Evolutionary conservation across 164 flowering plant genomes (phyloP), one percentile per base, ranked within the genome.

Genomic region (Magnolia officinalis): DNA sequence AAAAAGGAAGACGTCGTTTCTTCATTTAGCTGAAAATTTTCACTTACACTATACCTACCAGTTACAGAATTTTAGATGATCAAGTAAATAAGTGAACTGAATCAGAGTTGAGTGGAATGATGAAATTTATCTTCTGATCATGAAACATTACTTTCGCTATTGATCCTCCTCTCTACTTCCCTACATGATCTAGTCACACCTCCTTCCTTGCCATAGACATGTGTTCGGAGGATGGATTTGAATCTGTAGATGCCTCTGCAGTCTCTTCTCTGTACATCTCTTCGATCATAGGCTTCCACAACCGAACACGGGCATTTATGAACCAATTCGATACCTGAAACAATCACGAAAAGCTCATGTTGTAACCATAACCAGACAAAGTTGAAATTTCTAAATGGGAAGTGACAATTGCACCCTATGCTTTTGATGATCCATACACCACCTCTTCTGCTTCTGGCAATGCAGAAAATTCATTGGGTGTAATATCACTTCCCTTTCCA

Each of bases 241-340:
- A 83, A 76, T 88, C 92, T 58, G 76, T 79, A 26, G 92, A 85
- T 50, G 88, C 86, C 50, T 88, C 93, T 31, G 78, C 92, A 79
- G 86, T 87, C 76, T 92, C 98, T 70, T 91, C 97, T 78, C 84
- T 90, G 83, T 92, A 90, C 90, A 94, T 89, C 79, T 92, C 98
- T 80, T 92, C 95, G 6, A 91, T 88, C 98, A 94, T 92, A 1
- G 97, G 98, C 83, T 92, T 92, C 97, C 97, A 91, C 14, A 94
- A 85, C 58, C 96, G 82, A 45, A 94, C 96, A 50, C 98, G 83
- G 26, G 97, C 96, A 82, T 92, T 92, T 74, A 94, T 94, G 76
- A 92, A 92, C 97, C 98, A 92, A 77, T 92, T 94, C 31, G 97
- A 91, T 52, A 94, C 92, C 98, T 92, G 79, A 67, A 82, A 78